phyloP scores from a whole-genome alignment of 2,329 filamentous ascomycete species.

The Sporothrix euskadiensis region DNA sequence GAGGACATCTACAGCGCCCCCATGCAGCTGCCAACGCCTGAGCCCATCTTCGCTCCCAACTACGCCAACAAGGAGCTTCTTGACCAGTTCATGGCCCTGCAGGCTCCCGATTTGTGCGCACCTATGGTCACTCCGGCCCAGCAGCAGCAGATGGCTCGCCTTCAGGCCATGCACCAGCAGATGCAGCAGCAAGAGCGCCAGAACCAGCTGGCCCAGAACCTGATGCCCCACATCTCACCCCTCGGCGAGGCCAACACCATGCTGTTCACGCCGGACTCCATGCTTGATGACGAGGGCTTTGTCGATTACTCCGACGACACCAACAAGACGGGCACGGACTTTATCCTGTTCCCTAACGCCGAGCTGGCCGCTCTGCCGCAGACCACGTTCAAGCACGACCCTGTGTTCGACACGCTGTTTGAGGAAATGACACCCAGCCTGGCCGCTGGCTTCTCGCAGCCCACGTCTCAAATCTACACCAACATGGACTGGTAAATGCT shows the following conservation, averaged over 20 bases:
- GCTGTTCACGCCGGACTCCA: constrained; percentile 66
- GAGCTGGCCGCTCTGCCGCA: constrained; percentile 37
- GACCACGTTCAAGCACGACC: constrained; percentile 27
- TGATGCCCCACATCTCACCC: constrained; percentile 57
- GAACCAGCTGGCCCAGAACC: not conserved
- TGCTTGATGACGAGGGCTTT: constrained; percentile 65
- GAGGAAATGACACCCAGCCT: constrained; percentile 51
- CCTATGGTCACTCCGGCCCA: constrained; percentile 34
- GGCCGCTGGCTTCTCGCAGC: constrained; percentile 54
- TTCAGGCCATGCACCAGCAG: constrained; percentile 28
- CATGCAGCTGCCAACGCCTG: constrained; percentile 57
- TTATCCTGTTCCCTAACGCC: constrained; percentile 59
- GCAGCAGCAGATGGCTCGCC: constrained; percentile 28
- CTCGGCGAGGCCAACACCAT: constrained; percentile 67
- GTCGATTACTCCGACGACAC: constrained; percentile 52
- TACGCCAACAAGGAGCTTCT: constrained; percentile 48
- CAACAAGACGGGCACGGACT: constrained; percentile 57
- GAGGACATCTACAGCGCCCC: constrained; percentile 64
- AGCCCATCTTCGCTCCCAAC: constrained; percentile 21
- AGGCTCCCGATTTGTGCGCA: constrained; percentile 44
- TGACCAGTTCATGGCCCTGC: constrained; percentile 46
- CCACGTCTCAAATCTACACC: constrained; percentile 51
- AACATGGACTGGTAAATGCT: constrained; percentile 44
- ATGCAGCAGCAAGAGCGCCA: constrained; percentile 29
- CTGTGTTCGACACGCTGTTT: constrained; percentile 50